Conservation (phyloP, 345 rosid genomes). For the Heritiera fomes region DNA sequence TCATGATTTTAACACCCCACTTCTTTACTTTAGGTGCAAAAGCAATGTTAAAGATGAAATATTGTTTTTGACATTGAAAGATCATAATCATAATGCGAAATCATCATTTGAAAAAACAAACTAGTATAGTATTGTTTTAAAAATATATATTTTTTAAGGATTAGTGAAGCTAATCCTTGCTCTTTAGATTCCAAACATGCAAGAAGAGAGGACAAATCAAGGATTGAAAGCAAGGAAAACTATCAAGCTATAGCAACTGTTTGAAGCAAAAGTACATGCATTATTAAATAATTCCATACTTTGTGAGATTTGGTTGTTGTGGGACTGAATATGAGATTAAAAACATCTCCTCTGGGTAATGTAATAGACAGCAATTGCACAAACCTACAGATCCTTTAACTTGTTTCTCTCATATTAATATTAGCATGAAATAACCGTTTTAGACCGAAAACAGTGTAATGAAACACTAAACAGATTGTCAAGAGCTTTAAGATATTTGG, state of each 20-base stretch:
- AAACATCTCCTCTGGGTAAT: not conserved
- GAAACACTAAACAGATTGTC: not conserved
- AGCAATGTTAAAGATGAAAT: not conserved
- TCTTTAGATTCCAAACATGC: slow-evolving; percentile 12
- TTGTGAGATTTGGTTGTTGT: slow-evolving; percentile 18
- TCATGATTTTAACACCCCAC: slow-evolving; percentile 12
- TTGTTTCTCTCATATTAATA: no score
- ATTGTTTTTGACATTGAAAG: slow-evolving; percentile 5
- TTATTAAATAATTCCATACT: not conserved
- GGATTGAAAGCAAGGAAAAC: not conserved
- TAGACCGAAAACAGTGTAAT: not conserved
- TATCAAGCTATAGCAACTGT: not conserved
- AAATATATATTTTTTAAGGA: not conserved
- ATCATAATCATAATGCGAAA: not conserved
- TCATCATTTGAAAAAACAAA: not conserved
- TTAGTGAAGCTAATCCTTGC: not conserved
- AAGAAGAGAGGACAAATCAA: not conserved
- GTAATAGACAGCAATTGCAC: not conserved
- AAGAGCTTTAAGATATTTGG: no score
- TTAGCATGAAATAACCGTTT: not conserved
- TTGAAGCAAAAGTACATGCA: not conserved
- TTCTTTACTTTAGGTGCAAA: slow-evolving; percentile 11
- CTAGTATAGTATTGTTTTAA: not conserved
- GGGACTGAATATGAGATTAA: not conserved
- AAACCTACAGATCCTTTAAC: not conserved